Evolutionary conservation across 2,329 filamentous ascomycete species (phyloP).

Genomic region (Lanzia echinophila): DNA sequence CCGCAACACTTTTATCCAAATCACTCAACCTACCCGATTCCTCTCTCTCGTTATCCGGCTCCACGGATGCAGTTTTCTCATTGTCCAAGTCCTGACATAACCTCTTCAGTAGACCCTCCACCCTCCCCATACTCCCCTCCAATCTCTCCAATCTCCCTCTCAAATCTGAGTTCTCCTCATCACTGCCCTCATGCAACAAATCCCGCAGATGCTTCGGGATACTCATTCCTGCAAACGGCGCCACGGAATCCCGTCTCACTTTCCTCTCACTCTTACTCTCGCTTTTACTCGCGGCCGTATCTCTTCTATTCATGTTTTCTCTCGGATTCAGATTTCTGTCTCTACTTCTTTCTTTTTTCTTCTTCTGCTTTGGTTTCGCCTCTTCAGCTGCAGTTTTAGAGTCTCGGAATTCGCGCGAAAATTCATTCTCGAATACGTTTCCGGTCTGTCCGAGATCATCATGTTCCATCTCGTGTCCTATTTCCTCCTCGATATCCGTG

Average conservation of each 20-base stretch:
- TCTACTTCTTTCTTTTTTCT: background rate
- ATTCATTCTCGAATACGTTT: constrained; percentile 16
- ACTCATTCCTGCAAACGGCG: constrained; percentile 23
- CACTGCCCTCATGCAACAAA: constrained; percentile 18
- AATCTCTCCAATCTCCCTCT: constrained; percentile 20
- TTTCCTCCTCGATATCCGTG: constrained; percentile 19
- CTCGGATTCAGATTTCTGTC: background rate
- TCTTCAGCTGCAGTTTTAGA: background rate
- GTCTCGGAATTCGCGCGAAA: constrained; percentile 15
- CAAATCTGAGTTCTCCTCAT: constrained; percentile 16
- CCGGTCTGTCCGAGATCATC: background rate
- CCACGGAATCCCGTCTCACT: constrained; percentile 22
- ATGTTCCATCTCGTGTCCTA: constrained; percentile 12
- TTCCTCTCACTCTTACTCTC: background rate
- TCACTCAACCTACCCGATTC: constrained; percentile 11
- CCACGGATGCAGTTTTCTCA: background rate
- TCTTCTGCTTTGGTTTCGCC: background rate
- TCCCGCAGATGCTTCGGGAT: constrained; percentile 17
- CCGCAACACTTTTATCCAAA: constrained; percentile 19
- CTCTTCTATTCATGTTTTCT: background rate
- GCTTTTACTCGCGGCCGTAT: background rate
- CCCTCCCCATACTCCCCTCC: constrained; percentile 21
- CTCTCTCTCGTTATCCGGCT: constrained; percentile 7
- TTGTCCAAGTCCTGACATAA: constrained; percentile 22
- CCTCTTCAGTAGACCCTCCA: constrained; percentile 24